Percentiles rank a stretch among this genome's conserved stretches.
These are phyloP conservation scores for Brassica hybrid DNA, from an alignment of 441 rosid species.

Conservation along the genomic window DNA sequence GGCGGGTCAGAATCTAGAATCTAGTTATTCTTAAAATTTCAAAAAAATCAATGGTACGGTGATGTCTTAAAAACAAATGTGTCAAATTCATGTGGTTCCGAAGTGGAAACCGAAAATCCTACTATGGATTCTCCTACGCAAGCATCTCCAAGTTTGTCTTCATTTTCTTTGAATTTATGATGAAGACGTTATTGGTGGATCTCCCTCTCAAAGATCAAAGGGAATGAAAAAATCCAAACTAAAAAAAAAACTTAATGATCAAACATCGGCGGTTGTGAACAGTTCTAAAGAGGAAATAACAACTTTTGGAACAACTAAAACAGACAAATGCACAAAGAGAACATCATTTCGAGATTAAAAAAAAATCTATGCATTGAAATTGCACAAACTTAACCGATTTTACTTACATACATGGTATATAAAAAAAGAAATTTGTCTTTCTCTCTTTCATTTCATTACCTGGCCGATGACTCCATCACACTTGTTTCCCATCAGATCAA, in stretches of 20 bases:
- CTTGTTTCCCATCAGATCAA: slow-evolving; percentile 81
- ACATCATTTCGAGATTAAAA: no score
- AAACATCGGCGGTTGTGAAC: not conserved
- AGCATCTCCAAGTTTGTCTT: not conserved
- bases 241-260: not conserved
- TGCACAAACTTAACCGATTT: no score
- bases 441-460: slow-evolving; percentile 46
- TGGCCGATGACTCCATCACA: slow-evolving; percentile 99
- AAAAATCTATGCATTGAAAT: no score
- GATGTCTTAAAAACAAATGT: not conserved
- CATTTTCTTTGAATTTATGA: not conserved
- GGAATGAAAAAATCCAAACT: not conserved
- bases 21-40: not conserved
- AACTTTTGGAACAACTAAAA: not conserved
- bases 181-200: not conserved
- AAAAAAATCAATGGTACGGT: not conserved
- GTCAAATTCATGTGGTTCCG: not conserved
- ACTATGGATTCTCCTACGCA: not conserved
- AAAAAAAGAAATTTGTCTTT: not conserved
- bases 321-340: not conserved
- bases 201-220: not conserved
- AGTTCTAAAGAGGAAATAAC: not conserved
- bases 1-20: no score
- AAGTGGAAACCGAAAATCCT: not conserved
- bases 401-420: no score